Evolutionary conservation across 1,139 yeast species (phyloP), one percentile per base, ranked within the genome.

Genomic region (Yamadazyma dendronema): DNA sequence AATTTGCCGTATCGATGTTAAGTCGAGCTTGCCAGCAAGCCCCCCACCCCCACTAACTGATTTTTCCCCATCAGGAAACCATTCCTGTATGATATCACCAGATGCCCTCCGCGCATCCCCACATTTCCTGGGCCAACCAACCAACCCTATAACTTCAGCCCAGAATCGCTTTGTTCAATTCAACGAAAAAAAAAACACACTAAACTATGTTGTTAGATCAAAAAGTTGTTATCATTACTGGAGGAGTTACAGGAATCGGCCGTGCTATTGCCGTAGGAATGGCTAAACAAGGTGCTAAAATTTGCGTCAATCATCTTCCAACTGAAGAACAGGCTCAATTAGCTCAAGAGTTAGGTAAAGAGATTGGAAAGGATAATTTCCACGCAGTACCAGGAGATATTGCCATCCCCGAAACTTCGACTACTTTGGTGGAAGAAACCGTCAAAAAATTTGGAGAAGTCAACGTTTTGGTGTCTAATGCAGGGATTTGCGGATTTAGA

Each of bases 381-480:
- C 44, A 61, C n/a, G 62, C 67, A 0, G 56, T 67, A 4, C 53
- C 66, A 9, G 77, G 74, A 9, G 77, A 72, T 42, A 65, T 69
- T 19, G 57, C 71, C 3, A 49, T 55, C 21, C 70, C 70, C 1
- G 57, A 57, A 35, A 67, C 75, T 4, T 56, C 70, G 4, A 40
- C 39, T 1, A 48, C 48, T 4, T 52, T 72, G 5, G 68, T 71
- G 6, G 48, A 48, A 8, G 46, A 52, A 31, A 53, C 72, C 0
- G 71, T 69, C 9, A 54, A 52, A 13, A 39, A 43, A 27, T 67
- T 71, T 44, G 74, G 74, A 7, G 62, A 64, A 35, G 43, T 72
- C 29, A 62, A 70, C 43, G 58, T 68, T 5, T 60, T 69, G 33
- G 72, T 72, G 11, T 66, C 74, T 9, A 72, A 72, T 47, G 77